These are phyloP conservation scores for Paracorniculantispora psalliotae DNA, from an alignment of 2,329 filamentous ascomycete genomes.

Conservation along the genomic window DNA sequence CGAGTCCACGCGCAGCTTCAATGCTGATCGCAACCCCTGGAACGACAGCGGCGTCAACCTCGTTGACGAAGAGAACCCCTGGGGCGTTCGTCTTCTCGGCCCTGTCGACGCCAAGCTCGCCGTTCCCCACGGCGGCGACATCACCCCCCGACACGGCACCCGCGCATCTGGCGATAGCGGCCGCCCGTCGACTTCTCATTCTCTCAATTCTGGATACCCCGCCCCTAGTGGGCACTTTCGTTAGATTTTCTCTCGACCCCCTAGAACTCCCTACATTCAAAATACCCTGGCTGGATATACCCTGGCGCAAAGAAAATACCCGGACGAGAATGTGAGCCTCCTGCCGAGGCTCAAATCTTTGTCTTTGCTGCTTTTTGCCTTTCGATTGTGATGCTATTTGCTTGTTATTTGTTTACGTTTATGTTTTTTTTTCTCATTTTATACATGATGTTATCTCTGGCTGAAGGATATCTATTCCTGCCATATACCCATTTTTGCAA, in stretches of 20 bases:
- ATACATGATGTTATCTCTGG: slow-evolving; percentile 7
- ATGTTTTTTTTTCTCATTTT: slow-evolving; percentile 13
- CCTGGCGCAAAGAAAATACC: slow-evolving; percentile 58
- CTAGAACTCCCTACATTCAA: slow-evolving; percentile 44
- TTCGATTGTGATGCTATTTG: slow-evolving; percentile 5
- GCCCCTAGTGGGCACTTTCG: slow-evolving; percentile 85
- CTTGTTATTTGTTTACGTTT: slow-evolving; percentile 9
- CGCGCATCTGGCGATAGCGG: slow-evolving; percentile 87
- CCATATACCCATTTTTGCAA: slow-evolving; percentile 16
- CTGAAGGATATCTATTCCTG: slow-evolving; percentile 11
- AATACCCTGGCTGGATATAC: slow-evolving; percentile 61
- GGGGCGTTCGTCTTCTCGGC: slow-evolving; percentile 57
- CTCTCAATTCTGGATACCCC: slow-evolving; percentile 93
- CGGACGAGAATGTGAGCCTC: slow-evolving; percentile 35
- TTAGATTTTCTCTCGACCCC: slow-evolving; percentile 61
- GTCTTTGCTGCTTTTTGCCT: slow-evolving; percentile 20
- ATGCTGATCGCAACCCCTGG: slow-evolving; percentile 93
- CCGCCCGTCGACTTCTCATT: slow-evolving; percentile 90
- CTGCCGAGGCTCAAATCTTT: slow-evolving; percentile 44
- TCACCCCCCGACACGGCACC: slow-evolving; percentile 76
- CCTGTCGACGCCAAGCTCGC: slow-evolving; percentile 62
- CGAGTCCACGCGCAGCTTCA: slow-evolving; percentile 86
- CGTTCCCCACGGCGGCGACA: slow-evolving; percentile 69
- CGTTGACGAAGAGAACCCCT: slow-evolving; percentile 75
- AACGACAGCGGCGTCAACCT: slow-evolving; percentile 96